A percentile compares a stretch with the other conserved stretches of the same genome.
Evolutionary conservation across 768 basidiomycete species (phyloP).

Genomic region (Amanita thiersii): DNA sequence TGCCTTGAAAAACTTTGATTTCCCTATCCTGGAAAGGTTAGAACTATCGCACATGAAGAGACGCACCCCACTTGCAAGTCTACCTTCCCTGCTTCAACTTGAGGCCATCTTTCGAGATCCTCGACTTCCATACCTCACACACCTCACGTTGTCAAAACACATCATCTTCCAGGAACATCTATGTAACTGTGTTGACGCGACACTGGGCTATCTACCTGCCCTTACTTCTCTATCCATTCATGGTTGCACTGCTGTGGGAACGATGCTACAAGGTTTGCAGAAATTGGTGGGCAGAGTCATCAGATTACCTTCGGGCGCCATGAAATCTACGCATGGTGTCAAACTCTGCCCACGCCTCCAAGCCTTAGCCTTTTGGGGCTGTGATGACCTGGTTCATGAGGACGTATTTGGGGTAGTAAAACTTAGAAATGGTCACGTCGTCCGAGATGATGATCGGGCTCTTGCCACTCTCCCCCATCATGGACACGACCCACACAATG

Average conservation of each 20-base stretch:
- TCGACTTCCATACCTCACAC: constrained; percentile 39
- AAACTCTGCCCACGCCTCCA: constrained; percentile 43
- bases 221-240: constrained; percentile 41
- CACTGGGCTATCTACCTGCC: constrained; percentile 45
- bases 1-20: constrained; percentile 36
- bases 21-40: constrained; percentile 35
- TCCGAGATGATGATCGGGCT: constrained; percentile 12
- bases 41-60: constrained; percentile 29
- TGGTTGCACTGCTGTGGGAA: constrained; percentile 32
- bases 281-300: constrained; percentile 23
- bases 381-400: constrained; percentile 31
- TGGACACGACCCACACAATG: constrained; percentile 9
- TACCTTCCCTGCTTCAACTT: constrained; percentile 35
- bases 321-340: constrained; percentile 23
- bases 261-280: constrained; percentile 31
- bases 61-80: constrained; percentile 10
- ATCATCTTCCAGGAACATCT: constrained; percentile 29
- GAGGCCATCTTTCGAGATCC: constrained; percentile 51
- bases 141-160: constrained; percentile 42
- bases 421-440: constrained; percentile 25
- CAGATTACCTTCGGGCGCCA: constrained; percentile 3
- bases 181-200: constrained; percentile 24
- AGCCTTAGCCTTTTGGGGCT: constrained; percentile 44
- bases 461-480: constrained; percentile 1
- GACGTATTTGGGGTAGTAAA: constrained; percentile 28